These are phyloP conservation scores for Lactifluus volemus DNA, from an alignment of 768 basidiomycete genomes.

Conservation along the genomic window DNA sequence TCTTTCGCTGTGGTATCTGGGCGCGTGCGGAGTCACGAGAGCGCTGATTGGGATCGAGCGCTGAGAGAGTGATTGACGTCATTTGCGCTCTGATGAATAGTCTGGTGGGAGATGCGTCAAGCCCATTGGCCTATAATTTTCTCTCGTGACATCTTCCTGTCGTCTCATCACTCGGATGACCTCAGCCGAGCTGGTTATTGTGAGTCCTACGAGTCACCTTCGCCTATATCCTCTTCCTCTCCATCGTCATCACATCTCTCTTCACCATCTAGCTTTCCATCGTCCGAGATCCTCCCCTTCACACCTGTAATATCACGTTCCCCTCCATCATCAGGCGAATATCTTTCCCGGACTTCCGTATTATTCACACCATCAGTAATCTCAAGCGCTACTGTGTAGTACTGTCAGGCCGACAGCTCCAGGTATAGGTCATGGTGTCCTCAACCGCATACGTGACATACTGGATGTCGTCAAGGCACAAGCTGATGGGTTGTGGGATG, in stretches of 20 bases:
- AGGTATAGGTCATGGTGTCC: conserved; percentile 29
- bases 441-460: conserved; percentile 42
- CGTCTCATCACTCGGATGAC: conserved; percentile 72
- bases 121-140: too few relatives aligned
- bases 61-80: too few relatives aligned
- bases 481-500: conserved; percentile 49
- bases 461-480: conserved; percentile 52
- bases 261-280: conserved; percentile 22
- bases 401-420: conserved; percentile 23
- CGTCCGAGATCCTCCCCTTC: conserved; percentile 5
- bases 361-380: conserved; percentile 29
- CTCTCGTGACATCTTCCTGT: too few relatives aligned
- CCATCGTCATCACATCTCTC: conserved; percentile 31
- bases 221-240: conserved; percentile 24
- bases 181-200: conserved; percentile 28
- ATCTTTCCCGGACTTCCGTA: conserved; percentile 33
- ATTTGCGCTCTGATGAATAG: too few relatives aligned
- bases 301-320: conserved; percentile 14
- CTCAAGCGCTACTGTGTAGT: conserved; percentile 32
- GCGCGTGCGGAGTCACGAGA: too few relatives aligned
- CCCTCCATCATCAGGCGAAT: conserved; percentile 24
- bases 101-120: too few relatives aligned
- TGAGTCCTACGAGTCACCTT: conserved; percentile 16
- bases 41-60: too few relatives aligned
- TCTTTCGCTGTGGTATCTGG: too few relatives aligned